Conservation (phyloP, 2,329 filamentous ascomycete species). For the Bipolaris sorokiniana region DNA sequence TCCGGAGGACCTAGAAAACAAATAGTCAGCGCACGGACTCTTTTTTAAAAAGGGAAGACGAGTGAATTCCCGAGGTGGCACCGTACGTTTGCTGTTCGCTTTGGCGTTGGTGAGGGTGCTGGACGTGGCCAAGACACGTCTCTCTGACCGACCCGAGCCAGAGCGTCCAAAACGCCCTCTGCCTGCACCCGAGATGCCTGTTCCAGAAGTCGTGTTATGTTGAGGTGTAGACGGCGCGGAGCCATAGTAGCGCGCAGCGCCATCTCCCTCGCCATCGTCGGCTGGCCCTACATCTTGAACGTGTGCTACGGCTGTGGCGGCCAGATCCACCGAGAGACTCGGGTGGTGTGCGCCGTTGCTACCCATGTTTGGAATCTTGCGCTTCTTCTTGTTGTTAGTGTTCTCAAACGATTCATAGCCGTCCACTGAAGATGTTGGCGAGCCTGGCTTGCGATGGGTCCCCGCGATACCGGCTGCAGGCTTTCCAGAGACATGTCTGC, state of each 20-base stretch:
- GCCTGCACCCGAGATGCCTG: constrained; percentile 82
- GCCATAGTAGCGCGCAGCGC: constrained; percentile 62
- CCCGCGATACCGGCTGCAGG: constrained; percentile 34
- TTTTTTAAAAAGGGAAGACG: constrained; percentile 16
- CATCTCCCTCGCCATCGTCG: constrained; percentile 56
- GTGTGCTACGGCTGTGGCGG: constrained; percentile 65
- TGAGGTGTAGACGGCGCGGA: constrained; percentile 61
- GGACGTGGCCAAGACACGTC: constrained; percentile 52
- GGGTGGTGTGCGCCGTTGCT: constrained; percentile 66
- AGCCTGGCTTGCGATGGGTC: constrained; percentile 54
- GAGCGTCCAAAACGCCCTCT: constrained; percentile 80
- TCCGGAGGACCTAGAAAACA: constrained; percentile 46
- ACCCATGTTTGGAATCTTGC: constrained; percentile 92
- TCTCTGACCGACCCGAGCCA: constrained; percentile 51
- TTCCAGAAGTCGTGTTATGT: constrained; percentile 55
- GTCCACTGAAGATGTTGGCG: constrained; percentile 74
- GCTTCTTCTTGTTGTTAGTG: constrained; percentile 98
- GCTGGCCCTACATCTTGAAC: constrained; percentile 52
- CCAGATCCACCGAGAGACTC: constrained; percentile 67
- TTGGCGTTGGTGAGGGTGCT: constrained; percentile 54
- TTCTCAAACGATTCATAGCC: constrained; percentile 98
- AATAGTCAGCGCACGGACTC: constrained; percentile 48
- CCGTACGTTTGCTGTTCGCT: constrained; percentile 49
- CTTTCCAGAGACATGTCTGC: constrained; percentile 38
- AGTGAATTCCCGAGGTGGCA: constrained; percentile 38